Base-by-base conservation (phyloP, 805 yeast species). In the Candida nonsorbophila region DNA sequence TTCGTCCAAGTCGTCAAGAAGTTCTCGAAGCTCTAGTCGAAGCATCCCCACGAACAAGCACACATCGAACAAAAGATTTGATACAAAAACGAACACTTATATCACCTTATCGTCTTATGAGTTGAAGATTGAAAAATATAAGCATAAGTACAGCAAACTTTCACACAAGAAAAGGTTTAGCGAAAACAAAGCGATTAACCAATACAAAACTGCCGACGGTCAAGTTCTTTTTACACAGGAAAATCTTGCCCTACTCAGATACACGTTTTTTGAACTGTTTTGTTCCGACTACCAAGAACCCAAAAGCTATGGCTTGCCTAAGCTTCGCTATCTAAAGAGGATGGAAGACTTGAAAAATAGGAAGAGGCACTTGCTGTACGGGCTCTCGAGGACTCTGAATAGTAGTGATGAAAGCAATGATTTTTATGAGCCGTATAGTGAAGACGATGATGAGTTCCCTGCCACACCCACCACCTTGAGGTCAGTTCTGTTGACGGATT, bases 201-300 rank as follows among this genome's bases (percentile, higher is more conserved):
- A 29, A n/a, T 29, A 22, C 16, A 29, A 33, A 15, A 12, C 14
- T 7, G 27, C 22, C 5, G 14, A 34, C 13, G 39, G 34, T 9
- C 34, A 30, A 15, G 14, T 22, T 11, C 29, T 39, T 22, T 30
- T 39, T 23, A 34, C 16, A 13, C 36, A 29, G 10, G 36, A 28
- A 24, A 39, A 39, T 18, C 18, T 39, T 12, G 22, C 34, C 14
- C 29, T 36, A 7, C 32, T 39, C 24, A 32, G 44, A 22, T 36
- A 36, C 22, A 34, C 41, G 2, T 39, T 39, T 17, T 39, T 34
- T 27, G 30, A 34, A 18, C 23, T 25, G 2, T 22, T 36, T 13
- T 32, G 35, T n/a, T 24, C 20, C 6, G 31, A 36, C 19, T 36
- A 39, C 20, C n/a, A n/a, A n/a, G n/a, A n/a, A n/a, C n/a, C n/a